phyloP scores from a whole-genome alignment of 2,329 filamentous ascomycete genomes.

The Paecilomyces sp. region DNA sequence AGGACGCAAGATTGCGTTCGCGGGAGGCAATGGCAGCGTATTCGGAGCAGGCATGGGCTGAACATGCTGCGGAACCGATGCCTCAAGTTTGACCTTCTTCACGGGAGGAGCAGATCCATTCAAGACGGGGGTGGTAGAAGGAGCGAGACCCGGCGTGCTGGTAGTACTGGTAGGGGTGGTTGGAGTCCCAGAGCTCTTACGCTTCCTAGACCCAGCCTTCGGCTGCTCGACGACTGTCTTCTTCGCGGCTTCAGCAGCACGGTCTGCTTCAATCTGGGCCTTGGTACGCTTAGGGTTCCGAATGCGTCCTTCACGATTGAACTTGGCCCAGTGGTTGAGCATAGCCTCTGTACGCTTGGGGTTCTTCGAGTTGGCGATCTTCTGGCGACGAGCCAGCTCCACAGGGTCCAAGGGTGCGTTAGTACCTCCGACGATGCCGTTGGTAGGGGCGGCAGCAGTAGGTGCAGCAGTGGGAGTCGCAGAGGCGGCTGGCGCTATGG shows the following conservation, averaged over 20 bases:
- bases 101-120: neutral
- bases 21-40: neutral
- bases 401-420: conserved; percentile 18
- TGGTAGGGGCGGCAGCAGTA: neutral
- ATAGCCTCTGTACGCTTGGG: conserved; percentile 38
- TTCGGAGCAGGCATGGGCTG: conserved; percentile 8
- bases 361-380: conserved; percentile 38
- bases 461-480: conserved; percentile 3
- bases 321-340: conserved; percentile 39
- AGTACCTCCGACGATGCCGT: neutral
- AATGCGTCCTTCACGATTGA: conserved; percentile 36
- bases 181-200: conserved; percentile 3
- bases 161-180: neutral
- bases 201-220: conserved; percentile 18
- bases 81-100: conserved; percentile 1
- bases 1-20: conserved; percentile 4
- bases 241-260: conserved; percentile 19
- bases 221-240: conserved; percentile 16
- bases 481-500: neutral
- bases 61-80: conserved; percentile 11
- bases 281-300: conserved; percentile 39
- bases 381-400: conserved; percentile 27
- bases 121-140: neutral
- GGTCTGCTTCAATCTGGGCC: conserved; percentile 37
- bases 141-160: neutral